Percentiles rank a stretch among this genome's conserved stretches.
Conservation (phyloP, 2,329 filamentous ascomycete genomes). For the Graphiopsis chlorocephala region DNA sequence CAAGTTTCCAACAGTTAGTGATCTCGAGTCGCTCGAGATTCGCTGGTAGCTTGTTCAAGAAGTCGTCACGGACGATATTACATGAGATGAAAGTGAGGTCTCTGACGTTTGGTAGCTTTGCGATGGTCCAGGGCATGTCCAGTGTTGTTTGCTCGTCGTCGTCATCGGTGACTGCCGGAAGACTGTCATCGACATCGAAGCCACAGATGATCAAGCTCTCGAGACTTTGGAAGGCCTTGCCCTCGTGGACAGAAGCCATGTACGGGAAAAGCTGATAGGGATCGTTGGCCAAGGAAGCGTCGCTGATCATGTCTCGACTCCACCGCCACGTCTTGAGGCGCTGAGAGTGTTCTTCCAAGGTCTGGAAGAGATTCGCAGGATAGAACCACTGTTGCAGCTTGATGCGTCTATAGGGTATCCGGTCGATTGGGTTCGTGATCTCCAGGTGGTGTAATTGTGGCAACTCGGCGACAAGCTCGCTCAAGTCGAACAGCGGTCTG, state of each 20-base stretch:
- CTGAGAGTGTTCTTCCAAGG: conserved; percentile 53
- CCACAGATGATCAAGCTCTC: conserved; percentile 57
- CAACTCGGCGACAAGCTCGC: conserved; percentile 59
- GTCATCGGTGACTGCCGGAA: conserved; percentile 19
- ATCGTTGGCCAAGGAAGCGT: conserved; percentile 25
- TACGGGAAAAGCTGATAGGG: conserved; percentile 28
- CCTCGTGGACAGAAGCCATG: conserved; percentile 37
- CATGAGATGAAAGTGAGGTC: conserved; percentile 73
- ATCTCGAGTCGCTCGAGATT: conserved; percentile 67
- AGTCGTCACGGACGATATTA: conserved; percentile 63
- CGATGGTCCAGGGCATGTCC: conserved; percentile 49
- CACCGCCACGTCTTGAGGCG: conserved; percentile 54
- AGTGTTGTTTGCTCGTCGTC: conserved; percentile 44
- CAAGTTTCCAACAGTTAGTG: conserved; percentile 74
- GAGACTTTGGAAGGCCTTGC: conserved; percentile 52
- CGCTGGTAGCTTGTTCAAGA: conserved; percentile 67
- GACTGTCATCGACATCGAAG: conserved; percentile 30
- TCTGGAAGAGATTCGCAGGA: conserved; percentile 61
- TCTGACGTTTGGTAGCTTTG: conserved; percentile 61
- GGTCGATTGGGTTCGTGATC: conserved; percentile 68
- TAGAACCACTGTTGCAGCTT: conserved; percentile 64
- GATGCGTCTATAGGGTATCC: conserved; percentile 62
- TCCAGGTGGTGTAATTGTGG: conserved; percentile 68
- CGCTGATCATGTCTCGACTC: conserved; percentile 41
- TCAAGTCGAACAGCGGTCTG: conserved; percentile 55